Percentiles rank a stretch among this genome's conserved stretches.
phyloP scores from a whole-genome alignment of 306 rosid species.

The Prunus armeniaca region DNA sequence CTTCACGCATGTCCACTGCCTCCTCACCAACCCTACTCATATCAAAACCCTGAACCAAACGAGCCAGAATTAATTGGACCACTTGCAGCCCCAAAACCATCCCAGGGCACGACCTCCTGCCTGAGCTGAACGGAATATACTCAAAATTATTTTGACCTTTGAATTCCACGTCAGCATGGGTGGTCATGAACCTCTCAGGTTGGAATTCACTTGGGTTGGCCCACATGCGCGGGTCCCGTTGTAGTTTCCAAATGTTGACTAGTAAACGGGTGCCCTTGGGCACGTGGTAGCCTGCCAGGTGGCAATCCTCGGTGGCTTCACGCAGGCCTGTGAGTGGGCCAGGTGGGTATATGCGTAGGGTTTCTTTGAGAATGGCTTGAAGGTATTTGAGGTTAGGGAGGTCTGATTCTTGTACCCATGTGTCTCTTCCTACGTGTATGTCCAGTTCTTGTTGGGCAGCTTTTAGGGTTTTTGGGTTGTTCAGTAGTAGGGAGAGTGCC shows the following conservation, averaged over 20 bases:
- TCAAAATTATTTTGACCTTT: conserved; percentile 13
- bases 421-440: conserved; percentile 17
- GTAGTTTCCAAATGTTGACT: conserved; percentile 35
- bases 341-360: conserved; percentile 26
- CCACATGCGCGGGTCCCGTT: conserved; percentile 33
- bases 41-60: conserved; percentile 36
- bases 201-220: conserved; percentile 21
- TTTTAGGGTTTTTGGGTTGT: conserved; percentile 27
- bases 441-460: conserved; percentile 36
- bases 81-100: conserved; percentile 21
- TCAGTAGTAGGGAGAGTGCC: conserved; percentile 25
- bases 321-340: conserved; percentile 35
- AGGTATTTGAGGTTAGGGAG: conserved; percentile 27
- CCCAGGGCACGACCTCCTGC: conserved; percentile 36
- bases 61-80: conserved; percentile 28
- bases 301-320: conserved; percentile 35
- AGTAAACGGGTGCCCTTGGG: conserved; percentile 33
- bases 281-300: conserved; percentile 3
- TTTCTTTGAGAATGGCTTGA: conserved; percentile 34
- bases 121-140: conserved; percentile 34
- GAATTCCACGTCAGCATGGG: neutral
- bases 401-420: conserved; percentile 42
- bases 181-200: conserved; percentile 32
- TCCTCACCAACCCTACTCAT: neutral
- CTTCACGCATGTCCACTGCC: conserved; percentile 33